A percentile compares a stretch with the other conserved stretches of the same genome.
Evolutionary conservation across 208 protist species (phyloP).

Genomic region (Herpetomonas samuelpessoai): DNA sequence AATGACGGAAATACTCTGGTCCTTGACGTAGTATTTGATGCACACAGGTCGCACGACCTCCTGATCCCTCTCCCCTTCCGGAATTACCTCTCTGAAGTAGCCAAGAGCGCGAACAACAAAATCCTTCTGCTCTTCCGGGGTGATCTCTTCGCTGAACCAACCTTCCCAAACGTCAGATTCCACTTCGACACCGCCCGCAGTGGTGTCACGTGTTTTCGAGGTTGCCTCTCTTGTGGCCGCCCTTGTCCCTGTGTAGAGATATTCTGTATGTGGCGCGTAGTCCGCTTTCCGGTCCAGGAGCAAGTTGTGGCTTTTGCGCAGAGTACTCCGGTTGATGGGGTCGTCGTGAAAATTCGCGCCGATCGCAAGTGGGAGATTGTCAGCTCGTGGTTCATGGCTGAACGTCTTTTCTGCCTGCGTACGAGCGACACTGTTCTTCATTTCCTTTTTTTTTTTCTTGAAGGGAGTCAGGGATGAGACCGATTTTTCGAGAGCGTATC

Average conservation of each 20-base stretch:
- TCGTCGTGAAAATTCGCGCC: slow-evolving; percentile 91
- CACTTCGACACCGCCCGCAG: background rate
- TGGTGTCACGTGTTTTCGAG: background rate
- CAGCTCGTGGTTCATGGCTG: slow-evolving; percentile 48
- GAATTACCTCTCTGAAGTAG: slow-evolving; percentile 74
- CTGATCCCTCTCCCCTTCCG: slow-evolving; percentile 51
- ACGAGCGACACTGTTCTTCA: slow-evolving; percentile 80
- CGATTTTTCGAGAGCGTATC: background rate
- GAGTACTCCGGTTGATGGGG: slow-evolving; percentile 73
- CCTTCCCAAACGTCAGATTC: slow-evolving; percentile 58
- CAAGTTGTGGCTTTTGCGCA: slow-evolving; percentile 83
- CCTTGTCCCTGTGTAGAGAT: slow-evolving; percentile 54
- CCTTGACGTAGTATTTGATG: slow-evolving; percentile 74
- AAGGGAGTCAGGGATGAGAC: background rate
- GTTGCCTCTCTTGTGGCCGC: background rate
- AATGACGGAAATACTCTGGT: slow-evolving; percentile 77
- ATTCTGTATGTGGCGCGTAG: slow-evolving; percentile 79
- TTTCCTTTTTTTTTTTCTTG: slow-evolving; percentile 15
- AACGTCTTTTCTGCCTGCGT: slow-evolving; percentile 62
- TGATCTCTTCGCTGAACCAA: slow-evolving; percentile 67
- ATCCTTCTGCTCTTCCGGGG: slow-evolving; percentile 54
- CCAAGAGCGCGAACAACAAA: slow-evolving; percentile 76
- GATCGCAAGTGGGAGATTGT: slow-evolving; percentile 77
- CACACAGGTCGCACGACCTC: slow-evolving; percentile 68
- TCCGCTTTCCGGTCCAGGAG: slow-evolving; percentile 46